Conservation (phyloP, 192 early-diverging fungal genomes). For the Chytriomyces sp. region DNA sequence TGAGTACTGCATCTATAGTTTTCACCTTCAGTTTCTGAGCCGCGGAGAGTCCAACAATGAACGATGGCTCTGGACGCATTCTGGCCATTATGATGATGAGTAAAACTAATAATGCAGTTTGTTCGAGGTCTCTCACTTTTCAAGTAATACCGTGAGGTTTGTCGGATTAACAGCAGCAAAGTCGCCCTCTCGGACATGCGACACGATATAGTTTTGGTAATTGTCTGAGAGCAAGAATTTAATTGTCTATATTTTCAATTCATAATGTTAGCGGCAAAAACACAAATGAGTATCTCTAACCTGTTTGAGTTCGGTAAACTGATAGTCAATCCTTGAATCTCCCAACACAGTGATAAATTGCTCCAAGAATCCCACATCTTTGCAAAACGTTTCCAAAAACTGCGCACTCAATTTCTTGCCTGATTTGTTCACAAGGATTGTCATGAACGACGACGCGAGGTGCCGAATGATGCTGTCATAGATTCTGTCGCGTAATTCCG, state of each 20-base stretch:
- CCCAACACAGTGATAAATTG: constrained; percentile 66
- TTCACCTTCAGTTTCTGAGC: constrained; percentile 48
- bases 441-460: constrained; percentile 38
- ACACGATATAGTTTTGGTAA: constrained; percentile 74
- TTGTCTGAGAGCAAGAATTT: constrained; percentile 68
- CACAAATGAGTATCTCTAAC: too few relatives aligned
- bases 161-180: constrained; percentile 66
- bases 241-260: constrained; percentile 62
- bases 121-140: constrained; percentile 75
- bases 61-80: constrained; percentile 38
- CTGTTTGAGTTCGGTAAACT: constrained; percentile 74
- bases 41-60: constrained; percentile 42
- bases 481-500: constrained; percentile 71
- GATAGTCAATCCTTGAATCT: constrained; percentile 58
- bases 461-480: constrained; percentile 38
- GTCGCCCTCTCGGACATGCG: constrained; percentile 60
- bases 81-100: constrained; percentile 11
- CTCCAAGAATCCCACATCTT: constrained; percentile 67
- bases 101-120: background rate
- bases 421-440: constrained; percentile 59
- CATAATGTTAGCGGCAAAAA: background rate
- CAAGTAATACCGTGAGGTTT: constrained; percentile 69
- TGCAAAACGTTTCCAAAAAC: constrained; percentile 21
- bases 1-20: constrained; percentile 47
- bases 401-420: constrained; percentile 62